Evolutionary conservation across 306 rosid species (phyloP), one percentile per base, ranked within the genome.

Genomic region (Ochetophila trinervis): DNA sequence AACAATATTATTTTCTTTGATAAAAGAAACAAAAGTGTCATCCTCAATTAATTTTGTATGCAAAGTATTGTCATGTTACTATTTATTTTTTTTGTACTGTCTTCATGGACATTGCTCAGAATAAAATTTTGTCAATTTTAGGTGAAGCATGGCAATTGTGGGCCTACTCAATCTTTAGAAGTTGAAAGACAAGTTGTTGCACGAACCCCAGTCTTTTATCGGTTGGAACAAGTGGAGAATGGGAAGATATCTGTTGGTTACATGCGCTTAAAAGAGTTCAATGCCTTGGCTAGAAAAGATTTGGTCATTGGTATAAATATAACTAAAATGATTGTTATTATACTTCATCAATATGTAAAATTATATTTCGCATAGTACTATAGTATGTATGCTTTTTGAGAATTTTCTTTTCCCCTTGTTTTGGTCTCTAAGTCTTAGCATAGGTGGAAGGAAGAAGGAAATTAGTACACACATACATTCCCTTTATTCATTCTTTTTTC

Each of bases 281-380:
- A 93, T 84, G 95, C 95, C 57, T 83, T 93, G 86, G 98, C 98
- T 52, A 84, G 82, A 85, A 93, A 93, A 76, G 95, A 93, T 83
- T 78, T 87, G 78, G 86, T 71, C 56, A 89, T 57, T n/a, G 98
- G 98, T 93, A 73, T 74, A 60, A 62, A 65, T 67, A n/a, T 6
- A 54, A 59, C 34, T 15, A n/a, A 51, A 2, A n/a, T 63, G 6
- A 16, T 45, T 19, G 18, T 3, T 37, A 19, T 55, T 18, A 20
- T 40, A 14, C 42, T 50, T 47, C 15, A 51, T 20, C n/a, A 17
- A 15, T 58, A 57, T 42, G 27, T 10, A 7, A 24, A 14, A 37
- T 48, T 48, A 22, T 35, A 34, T 22, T 13, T 55, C 21, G 22
- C 58, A 47, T 63, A 21, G 1, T 16, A 12, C 13, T 20, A 20